Evolutionary conservation across 2,329 filamentous ascomycete species (phyloP), one percentile per base, ranked within the genome.

Genomic region (Fusarium sp.): DNA sequence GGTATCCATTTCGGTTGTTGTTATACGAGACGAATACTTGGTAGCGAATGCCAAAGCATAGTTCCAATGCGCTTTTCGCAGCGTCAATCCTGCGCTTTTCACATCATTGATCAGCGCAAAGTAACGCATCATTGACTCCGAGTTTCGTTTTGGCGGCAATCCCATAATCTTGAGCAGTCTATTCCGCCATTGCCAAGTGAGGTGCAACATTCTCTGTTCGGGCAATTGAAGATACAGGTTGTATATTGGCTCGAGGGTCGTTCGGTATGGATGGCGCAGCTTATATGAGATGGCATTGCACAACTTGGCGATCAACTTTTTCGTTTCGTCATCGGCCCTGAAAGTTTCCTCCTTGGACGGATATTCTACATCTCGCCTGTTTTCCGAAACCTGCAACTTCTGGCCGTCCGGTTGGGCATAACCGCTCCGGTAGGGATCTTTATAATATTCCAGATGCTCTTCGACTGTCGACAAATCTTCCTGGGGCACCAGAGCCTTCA

Each of bases 41-140:
- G 91, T 91, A 12, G 92, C 92, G 75, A 97, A 92, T 22, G 91
- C 87, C 54, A 98, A 89, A 40, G 94, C 95, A 42, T 89, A 90
- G 66, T 93, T 97, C 95, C 95, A 99, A 76, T 97, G 89, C 0
- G 84, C 81, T 8, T 81, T 83, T 1, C 85, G 87, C 59, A 98
- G 83, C 1, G 90, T 87, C 46, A 97, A 88, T 3, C 89, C 88
- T n/a, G 89, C 87, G 56, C 85, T 85, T 74, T 93, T 91, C 82
- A 97, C 91, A 75, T 99, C 95, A 68, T 95, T 90, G 20, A 98
- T 85, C 25, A 98, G 83, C 8, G 90, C 89, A 68, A 98, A 91
- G 80, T 95, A 98, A 58, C 93, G 91, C 74, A 92, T 84, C 91
- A 94, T 97, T 49, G 89, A 86, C 68, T 81, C 83, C 18, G 86